A percentile compares a stretch with the other conserved stretches of the same genome.
Conservation (phyloP, 148 eudicot species). For the Salicornia ramosissima region DNA sequence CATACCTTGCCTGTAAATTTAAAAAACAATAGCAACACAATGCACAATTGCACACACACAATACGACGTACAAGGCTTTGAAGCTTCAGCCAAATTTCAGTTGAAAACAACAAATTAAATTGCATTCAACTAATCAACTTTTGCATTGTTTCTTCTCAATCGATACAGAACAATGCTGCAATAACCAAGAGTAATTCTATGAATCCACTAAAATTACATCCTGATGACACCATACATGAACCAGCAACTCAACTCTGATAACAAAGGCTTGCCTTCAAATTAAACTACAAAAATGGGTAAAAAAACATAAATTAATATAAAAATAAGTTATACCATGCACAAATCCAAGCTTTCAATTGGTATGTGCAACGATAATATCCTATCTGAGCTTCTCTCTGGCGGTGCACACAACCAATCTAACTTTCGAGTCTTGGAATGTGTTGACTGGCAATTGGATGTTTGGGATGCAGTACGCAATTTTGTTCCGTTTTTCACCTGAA, state of each 20-base stretch:
- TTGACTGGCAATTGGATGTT: slow-evolving; percentile 8
- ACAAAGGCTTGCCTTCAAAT: slow-evolving; percentile 1
- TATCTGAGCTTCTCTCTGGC: slow-evolving; percentile 31
- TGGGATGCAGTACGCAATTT: slow-evolving; percentile 16
- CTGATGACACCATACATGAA: not conserved
- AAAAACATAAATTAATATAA: not conserved
- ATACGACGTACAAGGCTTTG: not conserved
- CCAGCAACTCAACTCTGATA: not conserved
- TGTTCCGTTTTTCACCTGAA: slow-evolving; percentile 24
- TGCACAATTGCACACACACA: not conserved
- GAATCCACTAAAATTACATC: slow-evolving; percentile 7
- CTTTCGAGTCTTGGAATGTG: slow-evolving; percentile 11
- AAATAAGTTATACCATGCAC: slow-evolving; percentile 5
- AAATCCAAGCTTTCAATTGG: slow-evolving; percentile 25
- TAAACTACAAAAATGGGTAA: slow-evolving; percentile 5
- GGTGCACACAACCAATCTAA: slow-evolving; percentile 31
- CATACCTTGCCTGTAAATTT: too few species aligned
- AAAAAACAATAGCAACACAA: too few species aligned
- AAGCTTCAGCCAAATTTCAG: not conserved
- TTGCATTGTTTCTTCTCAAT: slow-evolving; percentile 3
- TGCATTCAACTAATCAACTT: slow-evolving; percentile 1
- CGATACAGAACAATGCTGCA: slow-evolving; percentile 20
- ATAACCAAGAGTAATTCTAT: slow-evolving; percentile 15
- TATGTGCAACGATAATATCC: slow-evolving; percentile 57
- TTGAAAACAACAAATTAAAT: not conserved